phyloP scores from a whole-genome alignment of 768 basidiomycete species.

The Trametes cinnabarina region DNA sequence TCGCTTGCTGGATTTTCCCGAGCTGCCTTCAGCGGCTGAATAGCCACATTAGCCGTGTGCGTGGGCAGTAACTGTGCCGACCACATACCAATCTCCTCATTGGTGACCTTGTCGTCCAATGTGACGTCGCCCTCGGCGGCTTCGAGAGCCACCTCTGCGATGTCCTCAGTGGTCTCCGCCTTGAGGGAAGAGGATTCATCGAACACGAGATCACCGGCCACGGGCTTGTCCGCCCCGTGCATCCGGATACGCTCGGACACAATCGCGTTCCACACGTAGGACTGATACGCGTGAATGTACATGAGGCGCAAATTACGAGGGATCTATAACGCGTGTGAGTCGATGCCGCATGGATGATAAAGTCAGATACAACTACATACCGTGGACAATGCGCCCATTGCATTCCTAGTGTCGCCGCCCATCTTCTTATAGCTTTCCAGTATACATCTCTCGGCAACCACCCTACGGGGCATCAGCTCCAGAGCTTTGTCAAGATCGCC shows the following conservation, averaged over 20 bases:
- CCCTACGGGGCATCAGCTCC: constrained; percentile 82
- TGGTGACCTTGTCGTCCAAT: constrained; percentile 14
- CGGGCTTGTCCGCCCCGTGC: constrained; percentile 68
- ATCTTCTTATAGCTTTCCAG: constrained; percentile 87
- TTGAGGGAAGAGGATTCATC: constrained; percentile 40
- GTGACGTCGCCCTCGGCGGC: constrained; percentile 31
- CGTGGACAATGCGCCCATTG: constrained; percentile 83
- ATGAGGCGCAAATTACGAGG: constrained; percentile 92
- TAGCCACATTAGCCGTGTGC: background rate
- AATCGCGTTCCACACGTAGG: constrained; percentile 97
- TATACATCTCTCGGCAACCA: constrained; percentile 91
- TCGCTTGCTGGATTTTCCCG: constrained; percentile 25
- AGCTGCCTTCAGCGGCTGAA: constrained; percentile 13
- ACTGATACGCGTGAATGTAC: constrained; percentile 99
- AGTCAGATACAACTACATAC: constrained; percentile 38
- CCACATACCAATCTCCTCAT: constrained; percentile 21
- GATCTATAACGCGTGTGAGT: constrained; percentile 54
- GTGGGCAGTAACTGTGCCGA: constrained; percentile 6
- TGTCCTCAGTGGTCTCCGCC: constrained; percentile 34
- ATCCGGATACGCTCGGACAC: constrained; percentile 88
- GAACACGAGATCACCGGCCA: constrained; percentile 90
- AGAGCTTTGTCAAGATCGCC: constrained; percentile 78
- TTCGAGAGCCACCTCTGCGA: constrained; percentile 27
- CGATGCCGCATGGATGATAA: background rate
- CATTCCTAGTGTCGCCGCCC: constrained; percentile 73